A percentile compares a stretch with the other conserved stretches of the same genome.
phyloP scores from a whole-genome alignment of 345 rosid genomes.

The Lenwebbia sp. region DNA sequence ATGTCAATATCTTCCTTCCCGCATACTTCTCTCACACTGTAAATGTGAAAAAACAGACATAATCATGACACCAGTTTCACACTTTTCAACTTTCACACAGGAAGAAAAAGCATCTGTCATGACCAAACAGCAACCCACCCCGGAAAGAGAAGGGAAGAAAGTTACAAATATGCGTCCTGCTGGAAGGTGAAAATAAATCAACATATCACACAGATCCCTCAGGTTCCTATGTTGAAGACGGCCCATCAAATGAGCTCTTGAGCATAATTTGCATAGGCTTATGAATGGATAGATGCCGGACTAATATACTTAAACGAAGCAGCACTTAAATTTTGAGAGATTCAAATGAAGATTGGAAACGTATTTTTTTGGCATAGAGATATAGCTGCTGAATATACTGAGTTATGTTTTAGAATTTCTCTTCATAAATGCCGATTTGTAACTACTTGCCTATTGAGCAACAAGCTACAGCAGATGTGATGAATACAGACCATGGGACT shows the following conservation, averaged over 20 bases:
- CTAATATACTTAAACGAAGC: not conserved
- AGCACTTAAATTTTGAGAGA: not conserved
- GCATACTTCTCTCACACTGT: constrained; percentile 68
- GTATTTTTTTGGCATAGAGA: not conserved
- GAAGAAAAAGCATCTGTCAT: not conserved
- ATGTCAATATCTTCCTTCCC: constrained; percentile 77
- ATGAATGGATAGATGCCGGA: not conserved
- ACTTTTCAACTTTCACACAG: not conserved
- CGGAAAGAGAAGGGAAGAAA: fast-evolving
- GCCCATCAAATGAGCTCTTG: not conserved
- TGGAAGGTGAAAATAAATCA: not conserved
- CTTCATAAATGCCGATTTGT: not conserved
- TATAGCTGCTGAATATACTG: not conserved
- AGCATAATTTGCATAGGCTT: not conserved
- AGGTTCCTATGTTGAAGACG: not conserved
- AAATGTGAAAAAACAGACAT: not conserved
- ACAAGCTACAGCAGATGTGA: not conserved
- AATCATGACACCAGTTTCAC: not conserved
- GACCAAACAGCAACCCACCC: not conserved
- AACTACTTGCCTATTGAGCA: fast-evolving
- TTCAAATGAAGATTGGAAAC: not conserved
- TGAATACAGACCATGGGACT: not conserved
- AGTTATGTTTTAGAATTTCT: not conserved
- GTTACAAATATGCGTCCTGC: not conserved
- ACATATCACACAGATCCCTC: not conserved